These are phyloP conservation scores for Akebia trifoliata DNA, from an alignment of 164 flowering plant genomes.

Conservation along the genomic window DNA sequence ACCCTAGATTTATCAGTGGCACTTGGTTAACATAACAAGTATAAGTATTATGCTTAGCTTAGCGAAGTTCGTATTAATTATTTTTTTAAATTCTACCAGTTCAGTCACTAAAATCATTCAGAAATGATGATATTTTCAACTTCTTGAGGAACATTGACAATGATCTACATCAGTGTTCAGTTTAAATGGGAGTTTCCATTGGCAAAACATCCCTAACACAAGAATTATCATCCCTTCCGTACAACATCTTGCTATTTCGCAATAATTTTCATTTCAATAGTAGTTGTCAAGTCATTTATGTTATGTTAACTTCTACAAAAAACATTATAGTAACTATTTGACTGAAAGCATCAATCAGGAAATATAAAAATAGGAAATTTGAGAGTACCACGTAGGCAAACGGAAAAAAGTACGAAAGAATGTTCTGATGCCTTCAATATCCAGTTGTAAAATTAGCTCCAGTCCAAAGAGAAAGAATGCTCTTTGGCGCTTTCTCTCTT, in stretches of 20 bases:
- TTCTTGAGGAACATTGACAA: too few species aligned
- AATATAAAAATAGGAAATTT: not conserved
- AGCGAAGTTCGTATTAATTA: too few species aligned
- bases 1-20: too few species aligned
- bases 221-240: not conserved
- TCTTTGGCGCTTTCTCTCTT: slow-evolving; percentile 92
- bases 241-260: not conserved
- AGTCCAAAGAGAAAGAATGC: slow-evolving; percentile 94
- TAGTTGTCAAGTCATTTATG: not conserved
- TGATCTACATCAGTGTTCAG: too few species aligned
- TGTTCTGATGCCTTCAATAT: slow-evolving; percentile 76
- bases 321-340: not conserved
- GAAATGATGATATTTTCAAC: too few species aligned
- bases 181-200: too few species aligned
- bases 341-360: not conserved
- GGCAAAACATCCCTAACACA: too few species aligned
- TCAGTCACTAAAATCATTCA: too few species aligned
- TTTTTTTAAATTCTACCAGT: too few species aligned
- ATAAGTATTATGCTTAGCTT: too few species aligned
- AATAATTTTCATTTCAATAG: not conserved
- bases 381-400: slow-evolving; percentile 70
- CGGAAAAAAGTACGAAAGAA: slow-evolving; percentile 90
- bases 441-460: slow-evolving; percentile 83
- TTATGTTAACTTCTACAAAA: not conserved
- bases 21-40: too few species aligned